Evolutionary conservation across 2,329 filamentous ascomycete genomes (phyloP).

Genomic region (Chaetomiaceae sp.): DNA sequence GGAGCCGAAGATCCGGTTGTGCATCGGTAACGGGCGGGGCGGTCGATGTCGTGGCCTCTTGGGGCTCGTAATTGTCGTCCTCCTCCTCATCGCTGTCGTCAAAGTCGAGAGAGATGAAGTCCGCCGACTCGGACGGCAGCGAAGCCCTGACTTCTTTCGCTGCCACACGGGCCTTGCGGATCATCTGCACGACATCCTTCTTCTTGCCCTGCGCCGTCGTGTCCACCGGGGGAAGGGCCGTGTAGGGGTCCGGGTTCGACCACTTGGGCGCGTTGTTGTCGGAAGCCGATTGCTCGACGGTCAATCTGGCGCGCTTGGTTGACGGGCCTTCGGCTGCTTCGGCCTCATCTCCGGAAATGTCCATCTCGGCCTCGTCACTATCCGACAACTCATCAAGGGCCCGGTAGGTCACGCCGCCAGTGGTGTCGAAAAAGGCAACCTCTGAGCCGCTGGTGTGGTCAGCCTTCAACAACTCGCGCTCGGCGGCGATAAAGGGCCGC

Average conservation of each 20-base stretch:
- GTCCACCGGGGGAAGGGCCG: conserved; percentile 76
- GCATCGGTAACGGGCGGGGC: background rate
- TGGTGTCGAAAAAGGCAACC: conserved; percentile 43
- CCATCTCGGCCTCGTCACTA: conserved; percentile 61
- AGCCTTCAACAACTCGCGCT: conserved; percentile 47
- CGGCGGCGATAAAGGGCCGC: conserved; percentile 37
- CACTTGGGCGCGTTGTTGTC: conserved; percentile 64
- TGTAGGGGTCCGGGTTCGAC: conserved; percentile 96
- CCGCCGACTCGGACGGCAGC: conserved; percentile 58
- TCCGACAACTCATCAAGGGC: conserved; percentile 56
- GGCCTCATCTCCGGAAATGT: conserved; percentile 51
- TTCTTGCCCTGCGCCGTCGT: conserved; percentile 65
- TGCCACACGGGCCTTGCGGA: conserved; percentile 79
- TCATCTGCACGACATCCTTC: conserved; percentile 83
- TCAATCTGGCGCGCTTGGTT: conserved; percentile 40
- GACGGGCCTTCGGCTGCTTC: conserved; percentile 38
- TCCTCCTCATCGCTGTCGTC: conserved; percentile 50
- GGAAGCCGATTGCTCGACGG: conserved; percentile 32
- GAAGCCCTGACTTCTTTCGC: conserved; percentile 41
- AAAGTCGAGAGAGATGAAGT: conserved; percentile 86
- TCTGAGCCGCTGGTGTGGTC: conserved; percentile 40
- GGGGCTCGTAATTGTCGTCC: conserved; percentile 25
- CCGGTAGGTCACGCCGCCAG: conserved; percentile 48
- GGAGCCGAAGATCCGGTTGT: background rate
- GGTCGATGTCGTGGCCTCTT: background rate